Percentiles rank a stretch among this genome's conserved stretches.
Evolutionary conservation across 768 basidiomycete species (phyloP).

Genomic region (Trametes villosa): DNA sequence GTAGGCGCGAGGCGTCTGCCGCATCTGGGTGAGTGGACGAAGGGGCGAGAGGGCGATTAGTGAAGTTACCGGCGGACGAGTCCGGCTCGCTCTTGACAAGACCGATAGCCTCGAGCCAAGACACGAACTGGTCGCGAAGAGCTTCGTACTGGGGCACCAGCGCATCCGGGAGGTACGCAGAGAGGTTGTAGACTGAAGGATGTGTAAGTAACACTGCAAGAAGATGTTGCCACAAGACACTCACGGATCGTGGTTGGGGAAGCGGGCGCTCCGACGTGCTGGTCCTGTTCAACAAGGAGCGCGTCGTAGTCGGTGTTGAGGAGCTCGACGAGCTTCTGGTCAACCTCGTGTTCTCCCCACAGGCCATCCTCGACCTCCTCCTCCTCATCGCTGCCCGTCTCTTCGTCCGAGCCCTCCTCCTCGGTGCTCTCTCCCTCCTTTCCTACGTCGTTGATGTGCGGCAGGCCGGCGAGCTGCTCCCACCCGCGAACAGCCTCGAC

Average conservation of each 20-base stretch:
- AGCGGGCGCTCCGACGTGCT: slow-evolving; percentile 55
- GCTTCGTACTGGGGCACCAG: slow-evolving; percentile 74
- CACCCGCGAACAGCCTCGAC: slow-evolving; percentile 95
- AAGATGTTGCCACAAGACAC: slow-evolving; percentile 32
- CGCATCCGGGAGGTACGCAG: slow-evolving; percentile 85
- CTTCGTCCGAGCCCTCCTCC: slow-evolving; percentile 28
- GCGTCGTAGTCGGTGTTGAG: slow-evolving; percentile 71
- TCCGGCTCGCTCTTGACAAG: slow-evolving; percentile 48
- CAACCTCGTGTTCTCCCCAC: slow-evolving; percentile 65
- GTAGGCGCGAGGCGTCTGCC: slow-evolving; percentile 63
- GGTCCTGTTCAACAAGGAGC: slow-evolving; percentile 78
- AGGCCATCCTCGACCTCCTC: slow-evolving; percentile 60
- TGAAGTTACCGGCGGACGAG: slow-evolving; percentile 45
- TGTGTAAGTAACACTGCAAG: neutral
- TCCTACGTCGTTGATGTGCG: slow-evolving; percentile 71
- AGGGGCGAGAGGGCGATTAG: neutral
- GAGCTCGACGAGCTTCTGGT: slow-evolving; percentile 58
- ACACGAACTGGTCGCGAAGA: slow-evolving; percentile 60
- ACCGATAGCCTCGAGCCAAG: slow-evolving; percentile 68
- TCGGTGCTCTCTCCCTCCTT: slow-evolving; percentile 47
- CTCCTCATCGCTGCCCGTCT: slow-evolving; percentile 37
- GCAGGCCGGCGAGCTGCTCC: slow-evolving; percentile 73
- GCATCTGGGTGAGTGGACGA: neutral
- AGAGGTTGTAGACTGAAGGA: slow-evolving; percentile 73
- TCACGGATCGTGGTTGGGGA: slow-evolving; percentile 52